Base-by-base conservation (phyloP, 495 filamentous ascomycete species). In the Hypoxylon cercidicola region DNA sequence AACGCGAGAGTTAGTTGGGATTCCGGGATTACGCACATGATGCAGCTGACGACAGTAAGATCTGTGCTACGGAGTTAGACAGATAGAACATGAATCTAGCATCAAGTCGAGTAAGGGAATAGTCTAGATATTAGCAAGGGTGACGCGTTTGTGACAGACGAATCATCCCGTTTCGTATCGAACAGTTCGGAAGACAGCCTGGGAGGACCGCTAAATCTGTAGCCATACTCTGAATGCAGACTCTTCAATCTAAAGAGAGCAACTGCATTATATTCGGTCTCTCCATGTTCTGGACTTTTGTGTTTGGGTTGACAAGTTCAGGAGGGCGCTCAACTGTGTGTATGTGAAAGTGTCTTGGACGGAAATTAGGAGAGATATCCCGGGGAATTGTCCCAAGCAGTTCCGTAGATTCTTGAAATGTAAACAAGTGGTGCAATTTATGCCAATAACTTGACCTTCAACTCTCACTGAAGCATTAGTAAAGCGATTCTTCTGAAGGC, bases 281-380 rank as follows among this genome's bases (percentile, higher is more conserved):
- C 5, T 32, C 30, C 5, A 32, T 3, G 13, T 37, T 2, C 34
- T 37, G 34, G 34, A 37, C 4, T n/a, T 3, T 37, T 12, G 34
- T 9, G 34, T 12, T 37, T n/a, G 2, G 13, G 34, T 3, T 9
- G 2, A 9, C 9, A 37, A 12, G 11, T 37, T n/a, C 9, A 11
- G 11, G 3, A 37, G 3, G 2, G 9, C 19, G 19, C 10, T 23
- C 28, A 18, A 10, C 19, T 12, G 40, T 3, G 20, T 47, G 9
- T 7, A 6, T 34, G 16, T 20, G 43, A 21, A 39, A 18, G 43
- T 46, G 25, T 54, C 15, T 61, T 25, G 18, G 3, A 28, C 57
- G 63, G 63, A 51, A 53, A 52, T 47, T 61, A 66, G 40, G 50
- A 56, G 35, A 57, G 20, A 61, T 15, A 56, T 45, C 9, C 20